phyloP scores from a whole-genome alignment of 768 basidiomycete species.

The Holtermannia corniformis region DNA sequence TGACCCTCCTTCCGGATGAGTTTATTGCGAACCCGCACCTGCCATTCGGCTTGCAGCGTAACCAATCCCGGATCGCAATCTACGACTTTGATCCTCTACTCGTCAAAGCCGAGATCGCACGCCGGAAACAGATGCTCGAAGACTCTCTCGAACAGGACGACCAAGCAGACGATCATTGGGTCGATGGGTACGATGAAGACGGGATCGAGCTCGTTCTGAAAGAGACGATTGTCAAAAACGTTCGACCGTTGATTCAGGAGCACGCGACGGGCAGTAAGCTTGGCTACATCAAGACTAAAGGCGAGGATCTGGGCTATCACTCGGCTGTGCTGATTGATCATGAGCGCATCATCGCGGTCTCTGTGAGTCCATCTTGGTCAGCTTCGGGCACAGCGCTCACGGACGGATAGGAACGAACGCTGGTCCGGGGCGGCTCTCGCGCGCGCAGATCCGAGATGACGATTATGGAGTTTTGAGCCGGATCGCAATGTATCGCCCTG shows the following conservation, averaged over 20 bases:
- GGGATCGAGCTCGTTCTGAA: constrained; percentile 15
- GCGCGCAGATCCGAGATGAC: constrained; percentile 1
- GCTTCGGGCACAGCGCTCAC: background rate
- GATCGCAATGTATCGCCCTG: no score
- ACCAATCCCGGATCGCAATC: constrained; percentile 11
- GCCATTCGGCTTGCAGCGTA: no score
- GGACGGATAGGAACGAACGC: background rate
- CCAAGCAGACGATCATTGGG: background rate
- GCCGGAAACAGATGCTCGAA: background rate
- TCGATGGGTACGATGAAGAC: constrained; percentile 5
- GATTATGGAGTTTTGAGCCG: constrained; percentile 3
- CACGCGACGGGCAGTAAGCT: constrained; percentile 19
- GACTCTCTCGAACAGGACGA: background rate
- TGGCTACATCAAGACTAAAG: constrained; percentile 17
- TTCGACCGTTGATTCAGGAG: constrained; percentile 8
- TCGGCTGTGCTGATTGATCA: constrained; percentile 20
- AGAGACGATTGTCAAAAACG: constrained; percentile 13
- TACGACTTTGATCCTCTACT: constrained; percentile 37
- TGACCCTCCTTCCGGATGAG: constrained; percentile 7
- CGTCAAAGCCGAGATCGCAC: constrained; percentile 10
- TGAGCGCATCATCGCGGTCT: constrained; percentile 23
- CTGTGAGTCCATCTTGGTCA: constrained; percentile 17
- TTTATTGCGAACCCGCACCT: no score
- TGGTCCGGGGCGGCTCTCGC: constrained; percentile 1
- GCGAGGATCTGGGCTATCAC: constrained; percentile 6